Percentiles rank a stretch among this genome's conserved stretches.
Conservation (phyloP, 108 stramenopile species). For the Fragilaria radians region DNA sequence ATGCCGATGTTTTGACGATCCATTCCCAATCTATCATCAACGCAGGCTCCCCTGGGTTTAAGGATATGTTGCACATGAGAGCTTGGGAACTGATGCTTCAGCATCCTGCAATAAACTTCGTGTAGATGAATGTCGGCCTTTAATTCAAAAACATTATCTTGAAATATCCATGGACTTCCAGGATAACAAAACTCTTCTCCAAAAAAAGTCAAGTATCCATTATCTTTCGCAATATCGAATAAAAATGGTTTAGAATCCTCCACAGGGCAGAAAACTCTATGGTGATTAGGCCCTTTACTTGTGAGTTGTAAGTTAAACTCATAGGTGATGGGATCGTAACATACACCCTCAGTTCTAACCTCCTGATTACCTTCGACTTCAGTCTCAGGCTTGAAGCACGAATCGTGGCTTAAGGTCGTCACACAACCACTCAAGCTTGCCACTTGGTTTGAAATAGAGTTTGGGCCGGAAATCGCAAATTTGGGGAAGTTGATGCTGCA, state of each 20-base stretch:
- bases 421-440: not conserved
- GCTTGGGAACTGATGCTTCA: constrained; percentile 2
- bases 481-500: constrained; percentile 6
- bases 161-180: constrained; percentile 36
- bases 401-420: not conserved
- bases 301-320: not conserved
- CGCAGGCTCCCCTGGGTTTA: too few relatives aligned
- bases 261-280: not conserved
- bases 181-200: constrained; percentile 60
- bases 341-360: not conserved
- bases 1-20: too few relatives aligned
- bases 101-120: constrained; percentile 29
- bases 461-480: constrained; percentile 11
- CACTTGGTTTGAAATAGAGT: constrained; percentile 9
- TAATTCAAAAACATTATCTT: constrained; percentile 28
- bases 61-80: too few relatives aligned
- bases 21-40: too few relatives aligned
- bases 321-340: not conserved
- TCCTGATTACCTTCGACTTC: not conserved
- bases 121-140: constrained; percentile 26
- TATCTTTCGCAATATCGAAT: constrained; percentile 18
- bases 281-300: not conserved
- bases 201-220: constrained; percentile 48
- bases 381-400: constrained; percentile 12
- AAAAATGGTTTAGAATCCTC: constrained; percentile 13